Percentiles rank a stretch among this genome's conserved stretches.
Conservation (phyloP, 2,329 filamentous ascomycete genomes). For the Cladosporium sp. region DNA sequence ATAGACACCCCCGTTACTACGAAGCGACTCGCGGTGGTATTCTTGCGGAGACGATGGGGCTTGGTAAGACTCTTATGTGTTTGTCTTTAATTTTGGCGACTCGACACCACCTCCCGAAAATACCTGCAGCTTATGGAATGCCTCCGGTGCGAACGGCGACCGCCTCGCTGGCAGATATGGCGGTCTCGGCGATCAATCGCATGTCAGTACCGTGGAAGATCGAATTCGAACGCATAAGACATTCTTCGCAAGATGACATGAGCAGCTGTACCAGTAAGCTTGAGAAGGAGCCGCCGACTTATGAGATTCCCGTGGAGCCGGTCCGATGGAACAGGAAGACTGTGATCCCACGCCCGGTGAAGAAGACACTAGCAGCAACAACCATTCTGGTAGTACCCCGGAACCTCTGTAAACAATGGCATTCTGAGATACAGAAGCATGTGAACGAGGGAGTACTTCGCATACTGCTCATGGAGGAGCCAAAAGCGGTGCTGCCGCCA, state of each 20-base stretch:
- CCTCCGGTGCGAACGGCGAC: constrained; percentile 50
- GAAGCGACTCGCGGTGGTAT: constrained; percentile 76
- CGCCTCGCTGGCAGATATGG: constrained; percentile 73
- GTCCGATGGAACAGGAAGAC: constrained; percentile 48
- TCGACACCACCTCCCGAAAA: constrained; percentile 64
- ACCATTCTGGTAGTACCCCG: constrained; percentile 80
- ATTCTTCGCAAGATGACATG: constrained; percentile 54
- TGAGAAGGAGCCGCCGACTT: constrained; percentile 33
- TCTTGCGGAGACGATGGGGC: constrained; percentile 76
- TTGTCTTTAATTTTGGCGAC: constrained; percentile 73
- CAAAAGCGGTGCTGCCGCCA: constrained; percentile 57
- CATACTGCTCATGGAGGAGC: constrained; percentile 63
- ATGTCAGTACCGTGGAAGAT: constrained; percentile 70
- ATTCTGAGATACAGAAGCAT: constrained; percentile 77
- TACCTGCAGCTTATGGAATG: constrained; percentile 62
- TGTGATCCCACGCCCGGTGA: constrained; percentile 44
- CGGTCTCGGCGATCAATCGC: constrained; percentile 67
- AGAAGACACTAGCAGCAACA: constrained; percentile 65
- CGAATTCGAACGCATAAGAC: constrained; percentile 58
- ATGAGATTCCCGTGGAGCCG: constrained; percentile 45
- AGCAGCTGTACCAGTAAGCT: constrained; percentile 58
- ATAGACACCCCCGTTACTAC: constrained; percentile 70
- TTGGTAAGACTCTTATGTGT: constrained; percentile 86
- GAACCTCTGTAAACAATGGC: constrained; percentile 85
- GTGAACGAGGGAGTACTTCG: constrained; percentile 59